Evolutionary conservation across 2,329 filamentous ascomycete genomes (phyloP), one percentile per base, ranked within the genome.

Genomic region (Phialocephala sp.): DNA sequence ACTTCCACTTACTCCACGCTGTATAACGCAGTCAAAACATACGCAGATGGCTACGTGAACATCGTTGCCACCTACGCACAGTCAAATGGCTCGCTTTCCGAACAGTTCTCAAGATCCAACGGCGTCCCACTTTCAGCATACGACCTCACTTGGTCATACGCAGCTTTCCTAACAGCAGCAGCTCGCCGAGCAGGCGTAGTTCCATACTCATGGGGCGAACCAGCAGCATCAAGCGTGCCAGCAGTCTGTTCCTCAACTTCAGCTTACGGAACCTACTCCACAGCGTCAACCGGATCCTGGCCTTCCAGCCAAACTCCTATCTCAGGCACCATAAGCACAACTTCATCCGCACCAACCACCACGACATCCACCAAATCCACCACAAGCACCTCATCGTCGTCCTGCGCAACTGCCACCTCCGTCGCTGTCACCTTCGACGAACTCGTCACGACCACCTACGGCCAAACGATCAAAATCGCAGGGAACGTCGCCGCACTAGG

Each of bases 111-210:
- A 69, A 84, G 83, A 70, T 76, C 78, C 63, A 79, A 75, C 52
- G 88, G 84, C 36, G 69, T 72, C 0, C 87, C 87, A 1, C 78
- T 89, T 4, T 91, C 88, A 1, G 90, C 90, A 0, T 78, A 80
- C 20, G 87, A 92, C 69, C 79, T 92, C 35, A 92, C 90, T 2
- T 92, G 90, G 90, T 91, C 89, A 0, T 92, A 91, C 69, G 88
- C 89, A 1, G 83, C 89, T 0, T 89, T 92, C 76, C 79, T 92
- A 56, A 89, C 89, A 0, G 85, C 85, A n/a, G 78, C 81, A 27
- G 82, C 82, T 50, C 84, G 88, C 43, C 84, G 88, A 56, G 82
- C 82, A 56, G 83, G 82, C 22, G 72, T 84, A 18, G 76, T 88
- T 9, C 87, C 88, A 1, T 79, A 82, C 0, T 83, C 85, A 6